Conservation (phyloP, 805 yeast genomes). For the Pichia exigua region DNA sequence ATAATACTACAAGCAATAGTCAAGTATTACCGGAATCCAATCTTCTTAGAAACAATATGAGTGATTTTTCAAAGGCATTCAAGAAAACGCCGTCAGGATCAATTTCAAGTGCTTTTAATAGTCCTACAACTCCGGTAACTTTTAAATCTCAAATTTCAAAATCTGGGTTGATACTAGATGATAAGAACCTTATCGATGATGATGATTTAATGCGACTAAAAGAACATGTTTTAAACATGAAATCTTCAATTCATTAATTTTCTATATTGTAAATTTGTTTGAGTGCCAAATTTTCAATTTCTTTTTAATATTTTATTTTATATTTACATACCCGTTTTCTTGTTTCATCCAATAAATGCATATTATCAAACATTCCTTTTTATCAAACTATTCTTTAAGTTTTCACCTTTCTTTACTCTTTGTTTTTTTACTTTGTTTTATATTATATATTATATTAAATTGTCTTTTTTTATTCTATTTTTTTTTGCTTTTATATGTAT, state of each 20-base stretch:
- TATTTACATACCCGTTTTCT: background rate
- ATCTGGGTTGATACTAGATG: background rate
- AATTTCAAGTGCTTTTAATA: conserved; percentile 2
- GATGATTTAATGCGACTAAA: conserved; percentile 25
- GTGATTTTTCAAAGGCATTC: conserved; percentile 13
- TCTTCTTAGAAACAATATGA: background rate
- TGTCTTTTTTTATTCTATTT: background rate
- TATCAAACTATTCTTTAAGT: background rate
- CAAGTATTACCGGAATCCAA: conserved; percentile 5
- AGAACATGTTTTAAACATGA: conserved; percentile 25
- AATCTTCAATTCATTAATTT: conserved; percentile 15
- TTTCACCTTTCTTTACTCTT: background rate
- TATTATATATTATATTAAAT: background rate
- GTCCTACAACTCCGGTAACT: background rate
- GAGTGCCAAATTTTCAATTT: background rate
- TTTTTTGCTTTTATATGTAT: background rate
- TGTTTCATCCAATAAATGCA: background rate
- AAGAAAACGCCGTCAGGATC: conserved; percentile 3
- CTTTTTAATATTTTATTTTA: too few relatives aligned
- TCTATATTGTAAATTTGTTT: background rate
- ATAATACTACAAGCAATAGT: background rate
- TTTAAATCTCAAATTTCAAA: background rate
- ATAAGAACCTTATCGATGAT: conserved; percentile 15
- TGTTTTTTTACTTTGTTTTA: background rate
- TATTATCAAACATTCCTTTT: background rate